Base-by-base conservation (phyloP, 2,329 filamentous ascomycete species). In the Colletotrichum siamense region DNA sequence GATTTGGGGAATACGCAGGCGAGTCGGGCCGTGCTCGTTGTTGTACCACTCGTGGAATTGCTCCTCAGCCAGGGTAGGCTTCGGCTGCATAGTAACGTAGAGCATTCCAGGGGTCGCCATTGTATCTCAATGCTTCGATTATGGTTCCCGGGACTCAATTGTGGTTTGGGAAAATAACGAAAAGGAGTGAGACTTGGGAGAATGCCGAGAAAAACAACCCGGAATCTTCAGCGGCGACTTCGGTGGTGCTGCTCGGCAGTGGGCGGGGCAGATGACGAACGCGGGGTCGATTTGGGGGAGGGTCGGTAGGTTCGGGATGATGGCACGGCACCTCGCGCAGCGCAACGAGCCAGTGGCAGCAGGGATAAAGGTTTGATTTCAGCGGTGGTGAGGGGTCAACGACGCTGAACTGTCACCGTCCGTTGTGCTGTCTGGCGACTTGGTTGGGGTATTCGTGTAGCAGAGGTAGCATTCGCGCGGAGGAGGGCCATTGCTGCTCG, bases 31-130 rank as follows among this genome's bases (percentile, higher is more conserved):
- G 86, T 98, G 95, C 87, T 98, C 95, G 84, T 96, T 97, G 87
- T 98, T 96, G 88, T 98, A 98, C 95, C 95, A 96, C 83, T 98
- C 95, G 85, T 98, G 94, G 86, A 98, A 98, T 81, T 95, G 92
- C 77, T 91, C 88, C 64, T 90, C 85, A 71, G 93, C 88, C 80
- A 95, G 89, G 79, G 89, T 90, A 73, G 91, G 88, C 83, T 91
- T 89, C 80, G 95, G 95, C 85, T 96, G 93, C 94, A 98, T 98
- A 18, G 95, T 96, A 79, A 98, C 95, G 83, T 94, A 95, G 82
- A 98, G 92, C 81, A 96, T 92, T 76, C 95, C 95, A 12, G 91
- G 91, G 71, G 84, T 87, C 16, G 84, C 79, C 84, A 85, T 86
- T 69, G 55, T 61, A 4, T 49, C 22, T 36, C 36, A 24, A 22